Evolutionary conservation across 768 basidiomycete species (phyloP), one percentile per base, ranked within the genome.

Genomic region (Boletus edulis): DNA sequence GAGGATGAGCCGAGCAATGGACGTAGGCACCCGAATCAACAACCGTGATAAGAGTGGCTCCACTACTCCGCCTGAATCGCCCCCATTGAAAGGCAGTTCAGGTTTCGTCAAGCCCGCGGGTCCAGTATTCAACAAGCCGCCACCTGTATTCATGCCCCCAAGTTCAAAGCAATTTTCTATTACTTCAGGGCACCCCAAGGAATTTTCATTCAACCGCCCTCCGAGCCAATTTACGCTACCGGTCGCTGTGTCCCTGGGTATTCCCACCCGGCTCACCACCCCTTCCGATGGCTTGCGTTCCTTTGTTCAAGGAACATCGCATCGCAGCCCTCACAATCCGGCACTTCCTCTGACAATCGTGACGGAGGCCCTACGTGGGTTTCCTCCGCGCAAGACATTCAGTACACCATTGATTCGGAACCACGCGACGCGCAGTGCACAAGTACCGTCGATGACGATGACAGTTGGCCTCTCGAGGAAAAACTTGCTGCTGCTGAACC

Each of bases 401-500:
- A 80, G 38, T 77, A 77, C 52, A 78, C 77, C 5, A 67, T 68
- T 40, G 70, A 68, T 15, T 74, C 72, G 7, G 78, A 80, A 61
- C 65, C 72, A 4, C 65, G 61, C 22, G 37, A 55, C 9, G 44
- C 27, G 22, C 52, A 22, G 29, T 46, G 27, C 17, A n/a, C 38
- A 20, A 15, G 20, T n/a, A 46, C 22, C 9, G 43, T 27, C 31
- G 82, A 84, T 44, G 67, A 68, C 14, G 82, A 84, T 11, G 87
- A 90, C 62, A 89, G 88, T 64, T 91, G 87, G 88, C 86, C 85
- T 11, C 71, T 87, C 27, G 82, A 87, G 39, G 86, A 86, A 59
- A 86, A 83, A 59, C 69, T 86, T 52, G 73, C 79, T 1, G 74
- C 75, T 38, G 77, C 75, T 11, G 75, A 80, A 35, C 78, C 71